Conservation (phyloP, 2,329 filamentous ascomycete species). For the Dactylella cylindrospora region DNA sequence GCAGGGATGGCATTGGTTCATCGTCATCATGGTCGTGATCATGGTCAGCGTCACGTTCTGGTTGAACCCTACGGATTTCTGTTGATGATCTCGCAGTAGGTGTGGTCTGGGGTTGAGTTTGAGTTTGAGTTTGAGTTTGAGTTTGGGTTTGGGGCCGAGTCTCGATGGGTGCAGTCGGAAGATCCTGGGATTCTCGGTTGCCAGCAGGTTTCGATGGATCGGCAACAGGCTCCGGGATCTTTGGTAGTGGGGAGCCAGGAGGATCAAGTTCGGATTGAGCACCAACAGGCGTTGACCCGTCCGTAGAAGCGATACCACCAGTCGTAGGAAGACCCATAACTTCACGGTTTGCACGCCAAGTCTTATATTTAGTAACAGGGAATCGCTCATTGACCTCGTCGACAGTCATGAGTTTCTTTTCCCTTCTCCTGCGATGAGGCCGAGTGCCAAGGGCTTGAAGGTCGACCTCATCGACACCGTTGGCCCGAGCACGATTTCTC, state of each 20-base stretch:
- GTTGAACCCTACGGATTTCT: conserved; percentile 29
- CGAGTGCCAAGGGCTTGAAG: conserved; percentile 75
- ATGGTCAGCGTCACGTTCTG: conserved; percentile 61
- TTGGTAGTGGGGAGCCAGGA: conserved; percentile 32
- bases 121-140: not conserved
- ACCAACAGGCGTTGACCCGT: conserved; percentile 22
- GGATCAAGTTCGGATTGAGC: conserved; percentile 24
- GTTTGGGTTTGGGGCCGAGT: not conserved
- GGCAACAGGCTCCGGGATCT: conserved; percentile 37
- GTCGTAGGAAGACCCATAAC: conserved; percentile 78
- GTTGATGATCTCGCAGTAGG: conserved; percentile 11
- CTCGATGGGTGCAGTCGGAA: not conserved
- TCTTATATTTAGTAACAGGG: conserved; percentile 93
- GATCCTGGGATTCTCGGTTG: conserved; percentile 15
- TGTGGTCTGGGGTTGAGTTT: not conserved
- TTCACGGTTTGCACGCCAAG: conserved; percentile 81
- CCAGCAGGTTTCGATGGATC: conserved; percentile 28
- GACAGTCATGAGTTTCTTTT: conserved; percentile 99
- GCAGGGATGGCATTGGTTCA: conserved; percentile 78
- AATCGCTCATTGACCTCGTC: conserved; percentile 98
- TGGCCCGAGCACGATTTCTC: conserved; percentile 76
- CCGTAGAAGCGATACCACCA: conserved; percentile 65
- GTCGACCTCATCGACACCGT: conserved; percentile 82
- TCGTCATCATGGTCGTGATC: conserved; percentile 74
- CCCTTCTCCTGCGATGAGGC: conserved; percentile 79